Base-by-base conservation (phyloP, 2,329 filamentous ascomycete genomes). In the Colletotrichum siamense region DNA sequence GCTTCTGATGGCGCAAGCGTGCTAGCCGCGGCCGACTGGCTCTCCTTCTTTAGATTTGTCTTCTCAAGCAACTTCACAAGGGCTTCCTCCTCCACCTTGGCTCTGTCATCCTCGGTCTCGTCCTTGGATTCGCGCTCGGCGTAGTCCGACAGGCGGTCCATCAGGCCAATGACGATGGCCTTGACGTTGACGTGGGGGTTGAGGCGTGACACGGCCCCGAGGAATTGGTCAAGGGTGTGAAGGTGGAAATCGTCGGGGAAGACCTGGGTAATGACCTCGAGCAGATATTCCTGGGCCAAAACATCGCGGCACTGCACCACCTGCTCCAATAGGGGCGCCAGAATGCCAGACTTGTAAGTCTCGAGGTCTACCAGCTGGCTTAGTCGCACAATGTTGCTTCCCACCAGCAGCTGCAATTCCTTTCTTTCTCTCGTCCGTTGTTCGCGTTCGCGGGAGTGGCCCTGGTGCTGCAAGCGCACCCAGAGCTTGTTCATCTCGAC, bases 401-500 rank as follows among this genome's bases (percentile, higher is more conserved):
- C 97, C 2, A 99, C 97, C 10, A 99, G 90, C 77, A 99, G 89
- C 87, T 99, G 97, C 71, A 99, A 89, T 87, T 99, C 98, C 84
- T 98, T 96, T 81, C 97, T 91, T 87, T 99, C 97, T 82, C 97
- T 96, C 74, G 96, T 98, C 80, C 97, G 91, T 87, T 98, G 94
- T 78, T 99, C 97, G 69, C 97, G 91, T 86, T 99, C 97, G 81
- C 96, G 92, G 52, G 97, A 99, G 83, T 98, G 97, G 30, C 97
- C 97, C 84, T 99, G 97, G 85, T 99, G 97, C 84, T 99, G 97
- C 82, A 99, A 88, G 59, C 97, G 94, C 78, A 99, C 97, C 97
- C 97, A 99, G 39, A 99, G 90, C 90, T 99, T 99, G 88, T 99
- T 99, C 97, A 99, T 99, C 87, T 99, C 97, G 80, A 99, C 97